These are phyloP conservation scores for Juglanconis juglandina DNA, from an alignment of 2,329 filamentous ascomycete genomes.

Conservation along the genomic window DNA sequence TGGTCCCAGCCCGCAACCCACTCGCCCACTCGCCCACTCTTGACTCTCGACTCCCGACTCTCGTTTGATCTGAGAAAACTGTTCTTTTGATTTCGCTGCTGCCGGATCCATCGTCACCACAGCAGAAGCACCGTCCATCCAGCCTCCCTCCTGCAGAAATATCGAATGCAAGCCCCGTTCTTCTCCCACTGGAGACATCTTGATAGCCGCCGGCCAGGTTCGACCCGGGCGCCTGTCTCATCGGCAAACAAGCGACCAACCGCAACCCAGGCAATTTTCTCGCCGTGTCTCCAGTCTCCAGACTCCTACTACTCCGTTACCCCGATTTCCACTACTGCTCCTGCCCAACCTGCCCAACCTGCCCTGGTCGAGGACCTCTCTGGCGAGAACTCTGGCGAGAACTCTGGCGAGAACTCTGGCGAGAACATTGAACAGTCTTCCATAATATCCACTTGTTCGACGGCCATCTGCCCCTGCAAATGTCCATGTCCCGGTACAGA, in stretches of 20 bases:
- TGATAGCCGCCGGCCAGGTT: conserved; percentile 9
- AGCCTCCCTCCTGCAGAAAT: no score
- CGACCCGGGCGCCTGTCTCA: conserved; percentile 9
- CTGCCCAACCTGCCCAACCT: conserved; percentile 2
- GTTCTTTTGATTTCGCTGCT: neutral
- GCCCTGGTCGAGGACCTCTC: neutral
- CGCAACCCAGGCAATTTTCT: conserved; percentile 16
- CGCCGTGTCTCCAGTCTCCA: no score
- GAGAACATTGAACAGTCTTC: neutral
- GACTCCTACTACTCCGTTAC: neutral
- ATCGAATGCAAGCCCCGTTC: no score
- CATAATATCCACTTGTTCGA: neutral
- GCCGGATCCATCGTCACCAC: neutral
- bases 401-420: neutral
- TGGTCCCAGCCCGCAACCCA: neutral
- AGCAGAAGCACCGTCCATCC: neutral
- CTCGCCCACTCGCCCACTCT: neutral
- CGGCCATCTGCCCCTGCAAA: conserved; percentile 7
- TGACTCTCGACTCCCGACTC: neutral
- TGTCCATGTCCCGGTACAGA: conserved; percentile 22
- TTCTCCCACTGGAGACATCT: no score
- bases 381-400: neutral
- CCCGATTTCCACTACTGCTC: conserved; percentile 15
- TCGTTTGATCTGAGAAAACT: neutral
- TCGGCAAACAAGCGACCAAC: conserved; percentile 3